Percentiles rank a stretch among this genome's conserved stretches.
These are phyloP conservation scores for Dactylellina haptotyla DNA, from an alignment of 2,329 filamentous ascomycete species.

Conservation along the genomic window DNA sequence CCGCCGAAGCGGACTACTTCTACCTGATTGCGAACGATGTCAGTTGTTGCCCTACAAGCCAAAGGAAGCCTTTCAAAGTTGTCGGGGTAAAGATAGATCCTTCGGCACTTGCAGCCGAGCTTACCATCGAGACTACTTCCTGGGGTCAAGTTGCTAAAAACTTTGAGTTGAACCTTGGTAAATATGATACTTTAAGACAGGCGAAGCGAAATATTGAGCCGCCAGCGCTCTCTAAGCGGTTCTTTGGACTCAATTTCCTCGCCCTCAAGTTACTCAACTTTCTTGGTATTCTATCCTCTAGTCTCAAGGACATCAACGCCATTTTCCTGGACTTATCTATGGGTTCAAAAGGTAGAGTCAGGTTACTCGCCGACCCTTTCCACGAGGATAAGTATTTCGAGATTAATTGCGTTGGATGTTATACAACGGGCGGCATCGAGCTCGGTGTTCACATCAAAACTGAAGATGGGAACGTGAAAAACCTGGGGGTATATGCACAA, in stretches of 20 bases:
- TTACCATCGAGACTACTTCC: constrained; percentile 10
- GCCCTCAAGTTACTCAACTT: constrained; percentile 29
- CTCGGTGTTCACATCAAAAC: constrained; percentile 49
- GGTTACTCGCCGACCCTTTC: constrained; percentile 30
- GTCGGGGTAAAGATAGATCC: constrained; percentile 10
- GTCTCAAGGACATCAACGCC: constrained; percentile 18
- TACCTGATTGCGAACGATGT: constrained; percentile 60
- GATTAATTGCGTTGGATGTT: constrained; percentile 55
- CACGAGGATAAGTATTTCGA: constrained; percentile 33
- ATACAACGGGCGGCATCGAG: constrained; percentile 48
- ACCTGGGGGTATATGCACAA: constrained; percentile 36
- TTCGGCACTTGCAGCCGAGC: neutral
- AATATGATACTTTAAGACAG: constrained; percentile 12
- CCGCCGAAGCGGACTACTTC: constrained; percentile 57
- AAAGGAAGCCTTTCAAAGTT: constrained; percentile 58
- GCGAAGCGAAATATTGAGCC: constrained; percentile 4
- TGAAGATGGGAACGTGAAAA: constrained; percentile 44
- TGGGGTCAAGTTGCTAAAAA: constrained; percentile 41
- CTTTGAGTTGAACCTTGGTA: constrained; percentile 37
- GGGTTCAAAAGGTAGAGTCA: neutral
- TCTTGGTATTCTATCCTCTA: constrained; percentile 20
- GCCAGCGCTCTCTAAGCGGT: constrained; percentile 17
- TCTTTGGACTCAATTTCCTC: constrained; percentile 21
- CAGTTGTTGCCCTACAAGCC: constrained; percentile 58
- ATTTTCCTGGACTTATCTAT: constrained; percentile 27